Evolutionary conservation across 345 rosid species (phyloP).

Genomic region (Excoecaria cochinchinensis): DNA sequence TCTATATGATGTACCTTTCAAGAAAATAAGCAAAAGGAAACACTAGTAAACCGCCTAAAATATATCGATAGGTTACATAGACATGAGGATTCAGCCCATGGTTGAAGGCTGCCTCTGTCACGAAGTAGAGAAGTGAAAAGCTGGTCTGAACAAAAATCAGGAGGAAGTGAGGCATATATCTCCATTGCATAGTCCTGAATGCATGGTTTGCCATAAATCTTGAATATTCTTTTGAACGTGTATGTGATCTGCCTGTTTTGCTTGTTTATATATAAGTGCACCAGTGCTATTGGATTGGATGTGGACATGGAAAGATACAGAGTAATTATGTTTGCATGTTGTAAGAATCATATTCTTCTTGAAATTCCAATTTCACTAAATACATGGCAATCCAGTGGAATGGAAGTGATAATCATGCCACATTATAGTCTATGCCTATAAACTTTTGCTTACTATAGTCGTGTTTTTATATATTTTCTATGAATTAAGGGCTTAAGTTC

Average conservation of each 20-base stretch:
- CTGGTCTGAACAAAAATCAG: constrained; percentile 22
- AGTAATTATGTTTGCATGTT: background rate
- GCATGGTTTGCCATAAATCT: constrained; percentile 7
- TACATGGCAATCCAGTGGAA: background rate
- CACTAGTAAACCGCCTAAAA: constrained; percentile 13
- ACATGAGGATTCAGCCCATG: constrained; percentile 33
- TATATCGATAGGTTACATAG: constrained; percentile 28
- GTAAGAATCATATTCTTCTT: constrained; percentile 14
- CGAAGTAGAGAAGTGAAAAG: constrained; percentile 20
- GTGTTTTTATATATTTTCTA: too few relatives aligned
- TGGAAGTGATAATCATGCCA: background rate
- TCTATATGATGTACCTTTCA: constrained; percentile 20
- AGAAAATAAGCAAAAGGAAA: constrained; percentile 34
- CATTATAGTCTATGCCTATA: too few relatives aligned
- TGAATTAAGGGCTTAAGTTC: too few relatives aligned
- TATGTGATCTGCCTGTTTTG: background rate
- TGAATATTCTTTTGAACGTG: background rate
- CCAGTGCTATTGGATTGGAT: background rate
- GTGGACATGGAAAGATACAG: background rate
- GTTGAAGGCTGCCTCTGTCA: constrained; percentile 33
- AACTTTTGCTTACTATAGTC: too few relatives aligned
- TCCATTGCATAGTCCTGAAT: constrained; percentile 6
- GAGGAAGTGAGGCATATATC: constrained; percentile 26
- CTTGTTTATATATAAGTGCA: constrained; percentile 8
- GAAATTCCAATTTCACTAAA: constrained; percentile 14